phyloP scores from a whole-genome alignment of 2,329 filamentous ascomycete genomes.

The Xylaria polymorpha region DNA sequence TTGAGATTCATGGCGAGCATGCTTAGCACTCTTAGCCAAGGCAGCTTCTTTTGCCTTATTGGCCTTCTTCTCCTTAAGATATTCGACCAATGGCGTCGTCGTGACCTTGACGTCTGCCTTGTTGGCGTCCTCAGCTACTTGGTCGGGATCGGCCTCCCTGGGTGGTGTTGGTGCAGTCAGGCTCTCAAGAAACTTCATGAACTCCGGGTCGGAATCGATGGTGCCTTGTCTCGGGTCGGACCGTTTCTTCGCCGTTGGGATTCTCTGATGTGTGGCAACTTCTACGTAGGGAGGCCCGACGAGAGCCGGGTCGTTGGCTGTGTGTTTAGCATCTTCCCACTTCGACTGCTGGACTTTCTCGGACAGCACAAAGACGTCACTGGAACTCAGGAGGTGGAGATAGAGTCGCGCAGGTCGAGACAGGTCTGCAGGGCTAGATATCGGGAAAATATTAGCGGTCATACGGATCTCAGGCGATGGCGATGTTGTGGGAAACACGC shows the following conservation, averaged over 20 bases:
- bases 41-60: slow-evolving; percentile 71
- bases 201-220: slow-evolving; percentile 96
- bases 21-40: slow-evolving; percentile 66
- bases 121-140: slow-evolving; percentile 60
- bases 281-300: slow-evolving; percentile 84
- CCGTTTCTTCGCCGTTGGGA: slow-evolving; percentile 78
- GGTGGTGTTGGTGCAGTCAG: slow-evolving; percentile 74
- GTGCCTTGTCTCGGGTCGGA: slow-evolving; percentile 89
- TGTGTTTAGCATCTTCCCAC: slow-evolving; percentile 86
- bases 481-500: slow-evolving; percentile 52
- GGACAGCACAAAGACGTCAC: slow-evolving; percentile 74
- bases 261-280: slow-evolving; percentile 84
- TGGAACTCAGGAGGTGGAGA: slow-evolving; percentile 79
- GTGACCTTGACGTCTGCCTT: slow-evolving; percentile 72
- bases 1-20: slow-evolving; percentile 65
- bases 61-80: slow-evolving; percentile 90
- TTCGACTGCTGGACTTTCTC: slow-evolving; percentile 74
- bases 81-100: slow-evolving; percentile 90
- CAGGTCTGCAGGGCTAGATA: slow-evolving; percentile 79
- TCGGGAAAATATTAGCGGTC: slow-evolving; percentile 24
- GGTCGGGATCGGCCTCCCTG: slow-evolving; percentile 61
- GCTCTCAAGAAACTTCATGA: slow-evolving; percentile 90
- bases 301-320: slow-evolving; percentile 76
- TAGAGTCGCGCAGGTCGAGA: slow-evolving; percentile 85
- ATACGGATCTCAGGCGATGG: neutral